Percentiles rank a stretch among this genome's conserved stretches.
Conservation (phyloP, 2,329 filamentous ascomycete genomes). For the Colletotrichum tropicicola region DNA sequence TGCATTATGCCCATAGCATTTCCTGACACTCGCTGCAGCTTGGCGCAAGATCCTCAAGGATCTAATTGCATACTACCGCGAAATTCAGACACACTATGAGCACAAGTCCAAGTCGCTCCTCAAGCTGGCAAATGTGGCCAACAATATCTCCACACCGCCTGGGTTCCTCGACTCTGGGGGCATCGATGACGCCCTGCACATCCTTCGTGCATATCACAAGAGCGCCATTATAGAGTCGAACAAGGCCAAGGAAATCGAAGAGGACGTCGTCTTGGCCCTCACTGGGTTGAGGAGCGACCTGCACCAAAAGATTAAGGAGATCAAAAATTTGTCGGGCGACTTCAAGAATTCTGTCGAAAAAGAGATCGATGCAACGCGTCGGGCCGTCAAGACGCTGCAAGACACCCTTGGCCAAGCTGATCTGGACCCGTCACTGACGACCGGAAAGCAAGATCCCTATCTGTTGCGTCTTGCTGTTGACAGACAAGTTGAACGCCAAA, state of each 20-base stretch:
- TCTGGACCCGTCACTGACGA: constrained; percentile 76
- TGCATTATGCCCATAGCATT: not conserved
- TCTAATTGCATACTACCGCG: constrained; percentile 91
- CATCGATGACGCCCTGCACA: constrained; percentile 85
- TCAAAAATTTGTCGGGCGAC: constrained; percentile 90
- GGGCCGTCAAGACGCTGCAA: constrained; percentile 81
- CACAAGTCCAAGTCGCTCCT: constrained; percentile 81
- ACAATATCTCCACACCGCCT: constrained; percentile 79
- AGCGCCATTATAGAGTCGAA: constrained; percentile 81
- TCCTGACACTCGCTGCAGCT: constrained; percentile 56
- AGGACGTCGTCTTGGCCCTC: constrained; percentile 88
- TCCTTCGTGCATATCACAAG: constrained; percentile 85
- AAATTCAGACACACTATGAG: constrained; percentile 91
- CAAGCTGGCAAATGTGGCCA: constrained; percentile 85
- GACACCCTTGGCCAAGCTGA: constrained; percentile 84
- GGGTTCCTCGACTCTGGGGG: constrained; percentile 83
- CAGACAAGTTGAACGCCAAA: constrained; percentile 87
- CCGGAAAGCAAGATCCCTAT: constrained; percentile 92
- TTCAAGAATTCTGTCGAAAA: constrained; percentile 98
- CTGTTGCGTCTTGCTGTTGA: constrained; percentile 87
- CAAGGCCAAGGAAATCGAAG: constrained; percentile 90
- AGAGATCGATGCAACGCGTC: constrained; percentile 87
- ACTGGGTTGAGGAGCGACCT: constrained; percentile 88
- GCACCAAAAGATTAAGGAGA: constrained; percentile 97
- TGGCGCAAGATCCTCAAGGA: constrained; percentile 98